Percentiles rank a stretch among this genome's conserved stretches.
Evolutionary conservation across 345 rosid species (phyloP).

Genomic region (Turnera subulata): DNA sequence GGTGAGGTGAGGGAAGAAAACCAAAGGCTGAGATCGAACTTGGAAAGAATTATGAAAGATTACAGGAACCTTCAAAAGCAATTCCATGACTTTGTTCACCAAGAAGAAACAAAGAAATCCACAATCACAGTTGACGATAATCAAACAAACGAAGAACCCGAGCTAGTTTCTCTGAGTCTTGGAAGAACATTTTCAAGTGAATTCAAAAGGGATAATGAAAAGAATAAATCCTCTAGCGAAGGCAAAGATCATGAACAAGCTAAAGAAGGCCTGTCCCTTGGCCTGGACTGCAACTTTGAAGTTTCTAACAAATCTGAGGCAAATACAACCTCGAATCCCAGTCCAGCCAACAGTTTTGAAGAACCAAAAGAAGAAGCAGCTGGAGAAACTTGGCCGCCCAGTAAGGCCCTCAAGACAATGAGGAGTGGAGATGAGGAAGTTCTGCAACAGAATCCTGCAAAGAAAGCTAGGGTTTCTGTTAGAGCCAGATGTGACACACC

Average conservation of each 20-base stretch:
- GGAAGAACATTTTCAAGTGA: slow-evolving; percentile 51
- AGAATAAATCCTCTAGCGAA: slow-evolving; percentile 21
- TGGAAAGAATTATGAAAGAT: slow-evolving; percentile 53
- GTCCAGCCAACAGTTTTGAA: slow-evolving; percentile 31
- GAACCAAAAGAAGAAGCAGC: slow-evolving; percentile 42
- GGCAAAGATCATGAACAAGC: slow-evolving; percentile 21
- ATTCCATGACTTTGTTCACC: slow-evolving; percentile 37
- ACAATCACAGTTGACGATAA: neutral
- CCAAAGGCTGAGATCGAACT: slow-evolving; percentile 50
- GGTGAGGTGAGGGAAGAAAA: slow-evolving; percentile 74
- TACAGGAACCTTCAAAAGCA: slow-evolving; percentile 57
- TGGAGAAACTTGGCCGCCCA: slow-evolving; percentile 34
- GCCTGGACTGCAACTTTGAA: slow-evolving; percentile 55
- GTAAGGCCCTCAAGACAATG: slow-evolving; percentile 36
- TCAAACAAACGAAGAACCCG: slow-evolving; percentile 35
- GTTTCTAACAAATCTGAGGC: slow-evolving; percentile 4
- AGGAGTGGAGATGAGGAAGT: slow-evolving; percentile 49
- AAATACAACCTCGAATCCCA: slow-evolving; percentile 25
- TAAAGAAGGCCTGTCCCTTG: slow-evolving; percentile 36
- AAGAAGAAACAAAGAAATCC: slow-evolving; percentile 28
- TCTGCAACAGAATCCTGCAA: slow-evolving; percentile 52
- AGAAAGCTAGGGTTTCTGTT: slow-evolving; percentile 90
- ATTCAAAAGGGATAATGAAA: slow-evolving; percentile 26
- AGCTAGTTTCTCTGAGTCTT: slow-evolving; percentile 69
- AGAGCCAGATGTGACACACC: slow-evolving; percentile 82